Evolutionary conservation across 331 rosid genomes (phyloP).

Genomic region (Telfairia occidentalis): DNA sequence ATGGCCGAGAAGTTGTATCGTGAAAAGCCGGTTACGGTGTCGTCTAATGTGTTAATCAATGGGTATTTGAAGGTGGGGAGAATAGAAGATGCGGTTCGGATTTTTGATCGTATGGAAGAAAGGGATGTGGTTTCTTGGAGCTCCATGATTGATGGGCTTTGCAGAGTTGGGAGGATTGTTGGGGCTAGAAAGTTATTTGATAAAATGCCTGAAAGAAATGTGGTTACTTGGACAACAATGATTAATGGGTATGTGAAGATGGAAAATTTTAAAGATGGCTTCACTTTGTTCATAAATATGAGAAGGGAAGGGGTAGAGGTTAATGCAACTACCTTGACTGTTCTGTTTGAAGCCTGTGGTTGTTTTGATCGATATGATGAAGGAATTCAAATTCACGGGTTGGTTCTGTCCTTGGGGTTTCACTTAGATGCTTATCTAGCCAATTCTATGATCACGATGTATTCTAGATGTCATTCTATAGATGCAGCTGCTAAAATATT

Average conservation of each 20-base stretch:
- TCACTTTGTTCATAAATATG: conserved; percentile 47
- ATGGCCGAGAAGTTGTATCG: conserved; percentile 52
- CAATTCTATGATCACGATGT: conserved; percentile 61
- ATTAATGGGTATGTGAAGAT: conserved; percentile 60
- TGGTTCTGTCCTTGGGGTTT: conserved; percentile 47
- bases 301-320: conserved; percentile 55
- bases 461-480: conserved; percentile 30
- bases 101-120: conserved; percentile 39
- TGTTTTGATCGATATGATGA: conserved; percentile 31
- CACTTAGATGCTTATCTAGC: conserved; percentile 45
- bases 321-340: conserved; percentile 53
- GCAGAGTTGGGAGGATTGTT: conserved; percentile 45
- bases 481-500: conserved; percentile 42
- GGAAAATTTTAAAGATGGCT: conserved; percentile 42
- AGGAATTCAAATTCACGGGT: conserved; percentile 63
- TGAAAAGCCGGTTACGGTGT: conserved; percentile 35
- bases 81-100: conserved; percentile 29
- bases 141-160: conserved; percentile 64
- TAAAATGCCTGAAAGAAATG: conserved; percentile 47
- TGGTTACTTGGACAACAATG: conserved; percentile 73
- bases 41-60: conserved; percentile 52
- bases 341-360: conserved; percentile 52
- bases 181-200: conserved; percentile 60
- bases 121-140: conserved; percentile 72
- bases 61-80: conserved; percentile 57